phyloP scores from a whole-genome alignment of 169 alveolate species.

The Perkinsus chesapeaki region DNA sequence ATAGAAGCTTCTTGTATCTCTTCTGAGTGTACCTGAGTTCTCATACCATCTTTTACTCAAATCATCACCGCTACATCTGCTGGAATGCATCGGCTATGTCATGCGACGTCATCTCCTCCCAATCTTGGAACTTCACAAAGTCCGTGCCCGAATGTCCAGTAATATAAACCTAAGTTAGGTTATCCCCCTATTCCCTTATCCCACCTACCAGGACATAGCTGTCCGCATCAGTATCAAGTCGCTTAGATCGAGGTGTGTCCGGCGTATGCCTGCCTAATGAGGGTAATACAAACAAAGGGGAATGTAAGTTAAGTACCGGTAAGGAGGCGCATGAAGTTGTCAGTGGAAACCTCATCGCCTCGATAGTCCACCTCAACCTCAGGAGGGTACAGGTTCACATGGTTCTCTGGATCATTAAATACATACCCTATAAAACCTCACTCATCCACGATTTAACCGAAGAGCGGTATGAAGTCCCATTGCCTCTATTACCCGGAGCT shows the following conservation, averaged over 20 bases:
- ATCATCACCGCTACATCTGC: conserved; percentile 16
- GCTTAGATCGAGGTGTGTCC: conserved; percentile 30
- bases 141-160: conserved; percentile 29
- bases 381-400: neutral
- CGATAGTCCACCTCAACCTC: conserved; percentile 30
- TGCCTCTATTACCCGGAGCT: neutral
- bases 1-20: conserved; percentile 28
- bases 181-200: neutral
- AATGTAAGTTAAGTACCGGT: neutral
- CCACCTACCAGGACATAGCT: conserved; percentile 17
- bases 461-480: neutral
- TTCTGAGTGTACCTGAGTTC: neutral
- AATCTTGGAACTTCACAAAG: conserved; percentile 35
- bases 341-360: conserved; percentile 31
- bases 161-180: neutral
- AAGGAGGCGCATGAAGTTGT: conserved; percentile 25
- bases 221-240: conserved; percentile 20
- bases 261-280: conserved; percentile 16
- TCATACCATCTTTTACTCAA: neutral
- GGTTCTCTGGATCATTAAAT: neutral
- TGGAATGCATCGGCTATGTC: conserved; percentile 31
- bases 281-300: neutral
- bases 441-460: too few relatives aligned
- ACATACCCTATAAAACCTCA: neutral
- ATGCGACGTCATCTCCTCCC: conserved; percentile 34